Base-by-base conservation (phyloP, 768 basidiomycete genomes). In the Mycena metata region DNA sequence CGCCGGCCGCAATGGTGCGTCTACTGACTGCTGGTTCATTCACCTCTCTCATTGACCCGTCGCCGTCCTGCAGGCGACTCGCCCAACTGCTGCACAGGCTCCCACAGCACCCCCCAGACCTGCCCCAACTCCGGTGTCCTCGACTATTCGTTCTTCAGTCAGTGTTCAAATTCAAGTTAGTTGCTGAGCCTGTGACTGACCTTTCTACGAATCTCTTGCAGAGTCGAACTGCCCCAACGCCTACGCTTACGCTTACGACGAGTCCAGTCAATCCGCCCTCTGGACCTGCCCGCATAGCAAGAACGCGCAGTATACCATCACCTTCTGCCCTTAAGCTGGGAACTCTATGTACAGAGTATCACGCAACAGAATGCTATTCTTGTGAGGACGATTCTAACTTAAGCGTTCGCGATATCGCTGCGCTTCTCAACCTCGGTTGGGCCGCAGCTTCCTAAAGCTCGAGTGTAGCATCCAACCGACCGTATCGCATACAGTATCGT, bases 21-120 rank as follows among this genome's bases (percentile, higher is more conserved):
- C 24, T 42, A 23, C 45, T 51, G 21, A 26, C 42, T 35, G 19
- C 36, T 42, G 12, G 6, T 13, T 2, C 41, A n/a, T n/a, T 46
- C 47, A 39, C 43, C 23, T 35, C 35, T 6, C 30, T 30, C 3
- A 30, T 30, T 6, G 30, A 30, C 30, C 6, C 30, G 30, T 30
- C 30, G 30, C 30, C 6, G 30, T 30, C 3, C 30, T 30, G 6
- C 30, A 67, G 66, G 33, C 59, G 30, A 67, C 58, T 67, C 66
- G 11, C 66, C 66, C 24, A 67, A 67, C 47, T 67, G 66, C 66
- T 67, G 66, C 66, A 41, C 45, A 24, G 66, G 66, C 30, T 41
- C 17, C 42, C 57, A 60, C 60, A 26, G 57, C 46, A 62, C 60
- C 16, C 60, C 66, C 12, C 52, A 59, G 6, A 67, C 66, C 15